These are phyloP conservation scores for Lasiosphaeria hispida DNA, from an alignment of 495 filamentous ascomycete species.

Conservation along the genomic window DNA sequence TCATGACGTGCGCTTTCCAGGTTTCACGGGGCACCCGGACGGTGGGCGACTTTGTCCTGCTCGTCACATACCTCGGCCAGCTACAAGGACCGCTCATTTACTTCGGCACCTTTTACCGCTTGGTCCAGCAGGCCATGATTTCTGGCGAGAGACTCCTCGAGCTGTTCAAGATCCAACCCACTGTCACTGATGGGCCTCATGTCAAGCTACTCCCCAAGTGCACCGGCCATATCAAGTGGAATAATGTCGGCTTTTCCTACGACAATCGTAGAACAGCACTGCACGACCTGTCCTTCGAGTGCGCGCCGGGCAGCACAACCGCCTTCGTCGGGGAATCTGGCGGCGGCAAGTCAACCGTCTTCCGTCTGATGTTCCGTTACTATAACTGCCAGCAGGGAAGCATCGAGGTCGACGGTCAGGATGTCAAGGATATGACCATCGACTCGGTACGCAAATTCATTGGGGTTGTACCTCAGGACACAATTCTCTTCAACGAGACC, in stretches of 20 bases:
- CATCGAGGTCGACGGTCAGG: constrained; percentile 78
- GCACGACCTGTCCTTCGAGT: constrained; percentile 75
- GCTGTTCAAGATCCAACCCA: constrained; percentile 84
- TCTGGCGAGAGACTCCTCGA: constrained; percentile 94
- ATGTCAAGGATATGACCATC: constrained; percentile 84
- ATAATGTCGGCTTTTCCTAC: constrained; percentile 87
- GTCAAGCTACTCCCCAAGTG: constrained; percentile 57
- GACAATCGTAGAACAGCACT: constrained; percentile 84
- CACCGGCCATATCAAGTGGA: constrained; percentile 78
- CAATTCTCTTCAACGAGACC: constrained; percentile 93
- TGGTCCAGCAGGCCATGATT: constrained; percentile 94
- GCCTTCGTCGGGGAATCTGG: constrained; percentile 95
- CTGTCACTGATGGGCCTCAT: constrained; percentile 67
- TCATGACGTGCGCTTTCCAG: constrained; percentile 72
- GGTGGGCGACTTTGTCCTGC: constrained; percentile 75
- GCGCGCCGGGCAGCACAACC: constrained; percentile 85
- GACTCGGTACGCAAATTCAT: constrained; percentile 88
- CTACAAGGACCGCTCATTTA: constrained; percentile 93
- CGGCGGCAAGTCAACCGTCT: constrained; percentile 96
- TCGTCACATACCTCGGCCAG: constrained; percentile 90
- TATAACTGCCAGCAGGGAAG: constrained; percentile 78
- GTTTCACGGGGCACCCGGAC: constrained; percentile 67
- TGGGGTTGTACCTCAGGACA: constrained; percentile 96
- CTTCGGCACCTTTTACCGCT: constrained; percentile 96
- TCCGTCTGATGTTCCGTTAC: constrained; percentile 91